Evolutionary conservation across 2,329 filamentous ascomycete genomes (phyloP), one percentile per base, ranked within the genome.

Genomic region (Aspergillus sp.): DNA sequence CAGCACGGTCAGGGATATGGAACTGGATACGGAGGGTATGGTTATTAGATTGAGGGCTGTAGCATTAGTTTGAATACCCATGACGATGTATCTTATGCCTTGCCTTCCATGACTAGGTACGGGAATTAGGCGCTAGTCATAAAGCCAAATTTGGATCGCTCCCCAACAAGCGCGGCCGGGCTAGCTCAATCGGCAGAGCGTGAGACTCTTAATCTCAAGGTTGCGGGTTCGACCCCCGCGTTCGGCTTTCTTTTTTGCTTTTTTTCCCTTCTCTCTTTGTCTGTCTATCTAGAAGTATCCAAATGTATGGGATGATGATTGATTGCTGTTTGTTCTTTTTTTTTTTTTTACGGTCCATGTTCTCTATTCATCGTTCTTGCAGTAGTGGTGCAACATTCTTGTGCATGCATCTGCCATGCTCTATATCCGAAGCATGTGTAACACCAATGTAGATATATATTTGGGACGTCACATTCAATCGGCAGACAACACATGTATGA

Each of bases 1-100:
- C 51, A 50, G 35, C 44, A 53, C 2, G 45, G 46, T 13, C 20
- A 48, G 43, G 42, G 48, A 20, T 42, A 51, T 33, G 33, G 42
- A 32, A 14, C 13, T 38, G 35, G 35, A 38, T 38, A 38, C 35
- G 47, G 52, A 11, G 49, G 49, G 2, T 46, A 54, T 5, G n/a
- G 42, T 36, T 49, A 52, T 45, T 47, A 36, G 40, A 42, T n/a
- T n/a, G 35, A 38, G 14, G 13, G 16, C 13, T 38, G 14, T n/a
- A 17, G 35, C 3, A 17, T n/a, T 17, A n/a, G 35, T n/a, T n/a
- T 17, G 7, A 42, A 42, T 42, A 17, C 19, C 40, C 40, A 42
- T 42, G 16, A n/a, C 22, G 22, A n/a, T 38, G 35, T 38, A 38
- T 17, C 16, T n/a, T 38, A 38, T n/a, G 2, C 4, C 16, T 38